Base-by-base conservation (phyloP, 2,329 filamentous ascomycete genomes). In the Sporothrix mexicana region DNA sequence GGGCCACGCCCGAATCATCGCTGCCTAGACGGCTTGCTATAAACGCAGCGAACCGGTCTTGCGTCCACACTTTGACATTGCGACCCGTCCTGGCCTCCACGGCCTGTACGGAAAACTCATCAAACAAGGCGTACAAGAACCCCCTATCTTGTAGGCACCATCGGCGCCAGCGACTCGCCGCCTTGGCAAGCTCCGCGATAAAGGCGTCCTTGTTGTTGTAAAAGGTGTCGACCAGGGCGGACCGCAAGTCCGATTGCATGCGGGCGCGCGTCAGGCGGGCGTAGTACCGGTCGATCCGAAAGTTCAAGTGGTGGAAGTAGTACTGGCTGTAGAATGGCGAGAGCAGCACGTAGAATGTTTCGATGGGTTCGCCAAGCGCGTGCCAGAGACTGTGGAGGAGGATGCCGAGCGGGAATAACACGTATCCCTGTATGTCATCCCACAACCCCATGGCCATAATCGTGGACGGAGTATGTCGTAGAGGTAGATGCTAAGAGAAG, bases 41-140 rank as follows among this genome's bases (percentile, higher is more conserved):
- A 66, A 66, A 66, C 17, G 62, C 62, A 4, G 62, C 62, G 41
- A 66, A 66, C 41, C 62, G 62, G 62, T 66, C 62, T 15, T 66
- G 62, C n/a, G 62, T 66, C 62, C 41, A 66, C 15, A 66, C 62
- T 49, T 66, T 49, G 17, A 20, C 25, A 12, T 49, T 66, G 62
- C 62, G 62, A 10, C 62, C 62, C 62, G 62, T 66, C 62, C 17
- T 66, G 62, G 62, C 62, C 36, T 66, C 30, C 62, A 66, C 62
- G 4, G n/a, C 43, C 62, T 66, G n/a, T 10, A 66, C 62, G 62
- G 62, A 17, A 66, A 66, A 66, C 41, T 41, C 62, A 20, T 66
- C n/a, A 66, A 66, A 66, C 43, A 66, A 13, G 62, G 62, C 41
- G 25, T 66, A 49, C 62, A 66, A 47, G 23, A 43, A n/a, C 62